Evolutionary conservation across 257 asterid genomes (phyloP), one percentile per base, ranked within the genome.

Genomic region (Solanum piurae): DNA sequence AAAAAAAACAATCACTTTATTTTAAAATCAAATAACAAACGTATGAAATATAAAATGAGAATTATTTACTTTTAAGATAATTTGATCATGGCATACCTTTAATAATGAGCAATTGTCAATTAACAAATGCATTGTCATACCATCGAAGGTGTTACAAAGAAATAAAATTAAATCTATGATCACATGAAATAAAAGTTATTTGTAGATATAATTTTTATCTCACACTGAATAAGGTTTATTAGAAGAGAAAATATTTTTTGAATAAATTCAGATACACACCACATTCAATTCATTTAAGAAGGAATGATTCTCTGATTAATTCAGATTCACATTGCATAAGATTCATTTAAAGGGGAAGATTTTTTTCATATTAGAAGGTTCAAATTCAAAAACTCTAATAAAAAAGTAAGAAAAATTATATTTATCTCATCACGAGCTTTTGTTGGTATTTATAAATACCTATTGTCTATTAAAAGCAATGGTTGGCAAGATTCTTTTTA

Each of bases 281-380:
- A 14, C 3, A 12, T 68, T n/a, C 29, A 10, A 2, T n/a, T 10
- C 12, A n/a, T 64, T 64, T n/a, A 10, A 64, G 12, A 10, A 8
- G 25, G 2, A 58, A 3, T 2, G 12, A 2, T 8, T 58, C 12
- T 21, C 5, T 21, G 5, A 27, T 66, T 12, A 10, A 66, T 66
- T 66, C 0, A 4, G 9, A 25, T 25, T 27, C 0, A 3, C 8
- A 5, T 66, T 1, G 0, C 2, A 66, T 64, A 10, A 64, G 0
- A n/a, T 64, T 25, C 12, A 64, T 25, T 64, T 25, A 23, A 60
- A 9, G 5, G 1, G 9, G 1, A 46, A 13, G 55, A 14, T 52
- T 2, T 2, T 52, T 52, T 52, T 52, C 10, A 52, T 52, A 18
- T 0, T 7, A 40, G 0, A 55, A 69, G 0, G 1, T 69, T 13